Base-by-base conservation (phyloP, 1,284 basidiomycete species). In the Microbotryum intermedium region DNA sequence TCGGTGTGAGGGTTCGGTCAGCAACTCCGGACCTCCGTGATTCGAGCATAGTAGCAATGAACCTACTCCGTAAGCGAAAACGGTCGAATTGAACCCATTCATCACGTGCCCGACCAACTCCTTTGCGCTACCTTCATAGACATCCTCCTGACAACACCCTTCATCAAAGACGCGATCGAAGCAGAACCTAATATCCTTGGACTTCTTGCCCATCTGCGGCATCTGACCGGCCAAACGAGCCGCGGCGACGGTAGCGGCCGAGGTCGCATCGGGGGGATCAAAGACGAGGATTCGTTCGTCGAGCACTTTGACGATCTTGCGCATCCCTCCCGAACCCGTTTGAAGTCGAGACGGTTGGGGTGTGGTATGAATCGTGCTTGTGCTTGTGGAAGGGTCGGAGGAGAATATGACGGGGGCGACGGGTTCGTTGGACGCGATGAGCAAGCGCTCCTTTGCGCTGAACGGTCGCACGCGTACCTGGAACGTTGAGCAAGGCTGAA, bases 11-110 rank as follows among this genome's bases (percentile, higher is more conserved):
- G 21, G n/a, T 13, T 25, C 13, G 16, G 29, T 25, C 13, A 20
- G 44, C 49, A 50, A 4, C 21, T 18, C 2, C 9, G 4, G 1
- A 7, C 39, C 25, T 23, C 45, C 18, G 9, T 4, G n/a, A 6
- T 6, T 10, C 10, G 5, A 13, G 8, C 16, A 46, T 3, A 43
- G 28, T 25, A 43, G 21, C 23, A 43, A 53, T 23, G 46, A 42
- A 80, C 89, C 75, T 74, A 97, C 92, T 44, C 93, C 93, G 74
- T 97, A 95, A 4, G 93, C 93, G 79, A 97, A 97, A 9, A 94
- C 88, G 8, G 93, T 97, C 39, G 91, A 87, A 71, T 97, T 95
- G 77, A 84, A 97, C n/a, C 93, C 93, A 69, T 94, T 87, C 61
- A 97, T 77, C 20, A 97, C 77, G 43, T 87, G 85, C 62, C 83